Conservation (phyloP, 441 rosid genomes). For the Isatis lusitanica region DNA sequence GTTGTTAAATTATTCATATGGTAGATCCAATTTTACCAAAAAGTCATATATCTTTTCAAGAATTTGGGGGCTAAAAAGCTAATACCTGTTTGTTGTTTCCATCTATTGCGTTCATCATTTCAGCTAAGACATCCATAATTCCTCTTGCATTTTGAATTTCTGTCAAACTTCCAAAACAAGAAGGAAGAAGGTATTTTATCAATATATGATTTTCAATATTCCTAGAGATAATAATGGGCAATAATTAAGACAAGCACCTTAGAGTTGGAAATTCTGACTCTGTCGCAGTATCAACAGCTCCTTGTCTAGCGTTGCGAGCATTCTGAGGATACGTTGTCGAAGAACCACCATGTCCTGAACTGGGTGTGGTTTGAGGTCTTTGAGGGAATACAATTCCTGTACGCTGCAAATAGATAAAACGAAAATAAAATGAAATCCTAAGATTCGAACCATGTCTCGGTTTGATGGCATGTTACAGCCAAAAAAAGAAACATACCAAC, state of each 20-base stretch:
- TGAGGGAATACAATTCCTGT: slow-evolving; percentile 93
- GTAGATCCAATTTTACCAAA: neutral
- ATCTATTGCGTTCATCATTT: slow-evolving; percentile 91
- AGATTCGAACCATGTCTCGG: neutral
- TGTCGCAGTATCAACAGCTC: slow-evolving; percentile 60
- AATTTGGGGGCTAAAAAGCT: neutral
- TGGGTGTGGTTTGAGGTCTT: slow-evolving; percentile 67
- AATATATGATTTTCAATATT: neutral
- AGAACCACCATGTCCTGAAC: slow-evolving; percentile 78
- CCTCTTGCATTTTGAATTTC: slow-evolving; percentile 98
- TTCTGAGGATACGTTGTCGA: slow-evolving; percentile 61
- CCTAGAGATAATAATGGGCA: neutral
- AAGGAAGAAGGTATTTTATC: neutral
- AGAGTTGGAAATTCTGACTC: slow-evolving; percentile 86
- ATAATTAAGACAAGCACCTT: slow-evolving; percentile 48
- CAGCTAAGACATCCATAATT: slow-evolving; percentile 92
- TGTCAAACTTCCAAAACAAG: slow-evolving; percentile 56
- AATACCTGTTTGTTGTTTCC: slow-evolving; percentile 85
- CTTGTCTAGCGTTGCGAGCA: slow-evolving; percentile 54
- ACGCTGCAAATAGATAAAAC: slow-evolving; percentile 57
- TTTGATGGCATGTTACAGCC: neutral
- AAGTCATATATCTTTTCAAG: neutral
- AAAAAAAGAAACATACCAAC: slow-evolving; percentile 56
- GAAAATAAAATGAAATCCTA: neutral
- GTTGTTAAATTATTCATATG: neutral